phyloP scores from a whole-genome alignment of 2,329 filamentous ascomycete genomes.

The Seiridium cupressi region DNA sequence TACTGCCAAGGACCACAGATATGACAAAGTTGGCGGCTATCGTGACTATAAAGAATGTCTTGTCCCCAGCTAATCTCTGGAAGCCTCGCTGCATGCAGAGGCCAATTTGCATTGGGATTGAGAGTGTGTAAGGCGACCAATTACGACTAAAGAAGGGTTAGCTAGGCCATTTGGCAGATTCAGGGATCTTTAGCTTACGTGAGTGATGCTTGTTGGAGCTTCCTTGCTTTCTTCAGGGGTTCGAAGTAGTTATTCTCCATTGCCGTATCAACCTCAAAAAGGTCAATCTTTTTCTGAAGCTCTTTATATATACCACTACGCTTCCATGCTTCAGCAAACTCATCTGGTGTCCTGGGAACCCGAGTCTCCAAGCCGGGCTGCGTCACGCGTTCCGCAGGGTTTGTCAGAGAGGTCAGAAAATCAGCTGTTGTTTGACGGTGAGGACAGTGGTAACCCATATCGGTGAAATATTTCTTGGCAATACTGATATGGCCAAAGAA shows the following conservation, averaged over 20 bases:
- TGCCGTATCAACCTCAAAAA: conserved; percentile 4
- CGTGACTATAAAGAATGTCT: conserved; percentile 44
- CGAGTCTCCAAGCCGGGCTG: conserved; percentile 52
- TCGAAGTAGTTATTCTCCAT: neutral
- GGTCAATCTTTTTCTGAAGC: conserved; percentile 1
- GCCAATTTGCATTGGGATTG: too few relatives aligned
- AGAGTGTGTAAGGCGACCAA: too few relatives aligned
- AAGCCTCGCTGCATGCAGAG: conserved; percentile 48
- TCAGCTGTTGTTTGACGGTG: conserved; percentile 63
- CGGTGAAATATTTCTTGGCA: conserved; percentile 60
- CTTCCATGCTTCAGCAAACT: conserved; percentile 33
- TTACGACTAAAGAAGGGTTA: too few relatives aligned
- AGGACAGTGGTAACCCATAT: conserved; percentile 59
- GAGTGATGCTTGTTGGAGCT: conserved; percentile 11
- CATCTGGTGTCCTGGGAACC: conserved; percentile 58
- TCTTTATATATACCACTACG: neutral
- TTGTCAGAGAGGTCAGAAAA: conserved; percentile 64
- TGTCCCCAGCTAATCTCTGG: conserved; percentile 56
- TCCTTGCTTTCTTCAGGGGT: too few relatives aligned
- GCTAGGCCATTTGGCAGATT: too few relatives aligned
- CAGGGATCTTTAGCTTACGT: conserved; percentile 6
- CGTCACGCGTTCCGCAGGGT: conserved; percentile 59
- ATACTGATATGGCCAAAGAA: conserved; percentile 59
- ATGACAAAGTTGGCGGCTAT: conserved; percentile 72
- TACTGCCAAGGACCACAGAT: conserved; percentile 73